These are phyloP conservation scores for Fragaria nilgerrensis DNA, from an alignment of 306 rosid species.

Conservation along the genomic window DNA sequence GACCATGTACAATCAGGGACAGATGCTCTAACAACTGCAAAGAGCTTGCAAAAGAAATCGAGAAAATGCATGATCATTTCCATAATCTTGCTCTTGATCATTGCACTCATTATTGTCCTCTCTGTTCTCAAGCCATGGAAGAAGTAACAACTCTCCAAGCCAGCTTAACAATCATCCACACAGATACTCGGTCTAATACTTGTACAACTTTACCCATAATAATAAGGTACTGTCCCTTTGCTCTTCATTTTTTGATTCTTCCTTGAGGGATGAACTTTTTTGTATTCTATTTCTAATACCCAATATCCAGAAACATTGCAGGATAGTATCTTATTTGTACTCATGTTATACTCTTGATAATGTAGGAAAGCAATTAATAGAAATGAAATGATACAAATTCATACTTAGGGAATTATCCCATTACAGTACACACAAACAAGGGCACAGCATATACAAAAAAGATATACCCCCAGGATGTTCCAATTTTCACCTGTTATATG, in stretches of 20 bases:
- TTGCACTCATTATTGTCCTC: conserved; percentile 61
- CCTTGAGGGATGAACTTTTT: background rate
- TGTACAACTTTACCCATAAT: background rate
- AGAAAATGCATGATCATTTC: conserved; percentile 90
- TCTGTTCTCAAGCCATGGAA: conserved; percentile 72
- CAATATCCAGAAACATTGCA: background rate
- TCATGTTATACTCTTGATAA: background rate
- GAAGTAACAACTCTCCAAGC: conserved; percentile 1
- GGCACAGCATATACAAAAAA: conserved; percentile 10
- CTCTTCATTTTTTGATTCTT: conserved; percentile 2
- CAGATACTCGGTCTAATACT: background rate
- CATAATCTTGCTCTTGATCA: conserved; percentile 56
- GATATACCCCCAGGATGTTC: conserved; percentile 18
- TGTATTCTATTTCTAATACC: background rate
- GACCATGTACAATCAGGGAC: conserved; percentile 70
- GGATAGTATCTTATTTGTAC: background rate
- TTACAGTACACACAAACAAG: conserved; percentile 12
- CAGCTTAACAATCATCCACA: background rate
- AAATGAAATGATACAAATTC: background rate
- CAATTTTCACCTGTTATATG: conserved; percentile 12
- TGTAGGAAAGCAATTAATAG: background rate
- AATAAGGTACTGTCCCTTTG: conserved; percentile 6
- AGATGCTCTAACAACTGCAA: conserved; percentile 70
- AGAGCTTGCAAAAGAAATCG: conserved; percentile 67
- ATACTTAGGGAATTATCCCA: conserved; percentile 1